Base-by-base conservation (phyloP, 345 rosid species). In the thale cress (Arabidopsis thaliana) region DNA sequence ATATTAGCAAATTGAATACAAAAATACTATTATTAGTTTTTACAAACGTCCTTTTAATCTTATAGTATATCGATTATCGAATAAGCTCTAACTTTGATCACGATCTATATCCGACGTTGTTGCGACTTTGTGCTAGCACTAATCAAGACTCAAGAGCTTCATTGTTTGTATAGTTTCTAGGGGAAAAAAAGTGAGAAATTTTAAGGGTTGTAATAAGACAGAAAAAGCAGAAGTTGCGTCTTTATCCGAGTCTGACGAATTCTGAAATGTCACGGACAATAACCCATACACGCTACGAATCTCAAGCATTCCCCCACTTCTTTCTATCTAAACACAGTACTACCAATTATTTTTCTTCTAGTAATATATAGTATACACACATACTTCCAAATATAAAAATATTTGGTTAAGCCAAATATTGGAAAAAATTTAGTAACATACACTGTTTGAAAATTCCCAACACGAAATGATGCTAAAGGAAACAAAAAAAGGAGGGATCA, bases 201-300 rank as follows among this genome's bases (percentile, higher is more conserved):
- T 28, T 28, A 28, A 28, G 32, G 4, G 32, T 33, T 33, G 57
- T 25, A 76, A 46, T 24, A 69, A 69, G 80, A 62, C 59, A 70
- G 44, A 53, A 45, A 61, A 59, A 10, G 10, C 59, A 76, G 59
- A 76, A 76, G 71, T 76, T 69, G 75, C 1, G 75, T 76, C 80
- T 53, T 55, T 69, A 71, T 76, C 71, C 0, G 24, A 20, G 71
- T 76, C 80, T 48, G 80, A 76, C 80, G 75, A 36, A 36, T 45
- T 53, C 80, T 69, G 75, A 69, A 38, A 52, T 53, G 80, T 76
- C 79, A 76, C 79, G 75, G 79, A 76, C 75, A 69, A 24, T 20
- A 59, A 36, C 71, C 59, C 44, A 69, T 63, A 76, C 80, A 76
- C 71, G 75, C 42, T 76, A 75, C 16, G 63, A 68, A 75, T 75